phyloP scores from a whole-genome alignment of 225 moss, liverwort and hornwort species.

The Pseudisothecium myosuroides region DNA sequence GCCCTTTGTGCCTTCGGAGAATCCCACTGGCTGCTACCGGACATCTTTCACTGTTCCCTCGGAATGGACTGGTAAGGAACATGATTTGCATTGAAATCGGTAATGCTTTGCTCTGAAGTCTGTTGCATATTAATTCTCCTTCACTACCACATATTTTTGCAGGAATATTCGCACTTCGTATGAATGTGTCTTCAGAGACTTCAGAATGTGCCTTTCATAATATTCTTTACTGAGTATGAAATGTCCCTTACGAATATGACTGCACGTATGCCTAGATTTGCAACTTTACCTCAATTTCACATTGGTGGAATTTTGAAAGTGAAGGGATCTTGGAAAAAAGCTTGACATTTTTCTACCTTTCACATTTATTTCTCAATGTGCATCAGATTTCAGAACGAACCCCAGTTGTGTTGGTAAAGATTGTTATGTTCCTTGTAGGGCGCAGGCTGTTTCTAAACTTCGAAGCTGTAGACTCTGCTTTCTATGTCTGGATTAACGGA shows the following conservation, averaged over 20 bases:
- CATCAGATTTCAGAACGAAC: background rate
- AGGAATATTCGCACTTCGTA: background rate
- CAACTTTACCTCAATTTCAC: background rate
- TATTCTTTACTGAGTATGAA: background rate
- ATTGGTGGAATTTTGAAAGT: background rate
- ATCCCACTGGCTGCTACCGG: constrained; percentile 97
- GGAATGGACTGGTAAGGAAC: constrained; percentile 65
- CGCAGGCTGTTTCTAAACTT: constrained; percentile 62
- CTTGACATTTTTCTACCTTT: background rate
- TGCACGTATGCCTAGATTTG: background rate
- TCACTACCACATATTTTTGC: background rate
- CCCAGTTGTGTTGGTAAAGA: background rate
- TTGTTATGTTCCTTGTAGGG: constrained; percentile 23
- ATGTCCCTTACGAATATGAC: background rate
- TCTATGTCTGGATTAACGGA: constrained; percentile 93
- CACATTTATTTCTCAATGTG: background rate
- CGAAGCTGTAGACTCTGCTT: constrained; percentile 97
- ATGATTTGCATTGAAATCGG: background rate
- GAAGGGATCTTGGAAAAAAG: background rate
- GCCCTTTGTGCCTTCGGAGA: constrained; percentile 72
- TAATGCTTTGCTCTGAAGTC: background rate
- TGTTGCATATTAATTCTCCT: background rate
- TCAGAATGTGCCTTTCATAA: background rate
- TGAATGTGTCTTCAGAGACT: background rate
- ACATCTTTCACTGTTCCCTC: constrained; percentile 48